These are phyloP conservation scores for Pyrrhoderma lamaoense DNA, from an alignment of 1,284 basidiomycete species.

Conservation along the genomic window DNA sequence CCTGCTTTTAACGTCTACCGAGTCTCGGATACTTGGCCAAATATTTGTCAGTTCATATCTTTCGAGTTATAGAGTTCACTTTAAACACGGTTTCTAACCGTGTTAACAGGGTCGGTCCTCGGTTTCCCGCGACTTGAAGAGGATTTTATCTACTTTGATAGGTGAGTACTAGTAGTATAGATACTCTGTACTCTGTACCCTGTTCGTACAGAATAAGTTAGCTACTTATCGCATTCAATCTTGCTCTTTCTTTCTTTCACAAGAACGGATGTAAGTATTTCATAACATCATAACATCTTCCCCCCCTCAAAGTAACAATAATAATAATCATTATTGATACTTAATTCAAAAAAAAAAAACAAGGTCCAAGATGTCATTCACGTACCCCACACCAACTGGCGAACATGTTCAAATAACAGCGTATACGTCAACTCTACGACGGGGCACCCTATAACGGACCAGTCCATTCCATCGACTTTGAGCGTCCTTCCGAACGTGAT, in stretches of 20 bases:
- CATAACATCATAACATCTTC: too few relatives aligned
- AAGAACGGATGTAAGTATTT: slow-evolving; percentile 41
- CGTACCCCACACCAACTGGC: slow-evolving; percentile 50
- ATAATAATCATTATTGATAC: too few relatives aligned
- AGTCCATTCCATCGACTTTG: slow-evolving; percentile 32
- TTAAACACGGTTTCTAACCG: neutral
- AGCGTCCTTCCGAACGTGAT: slow-evolving; percentile 35
- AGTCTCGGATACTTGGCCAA: slow-evolving; percentile 31
- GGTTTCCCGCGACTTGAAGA: slow-evolving; percentile 48
- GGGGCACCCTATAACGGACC: slow-evolving; percentile 27
- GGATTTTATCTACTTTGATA: slow-evolving; percentile 37
- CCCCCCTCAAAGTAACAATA: too few relatives aligned
- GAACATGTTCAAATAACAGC: slow-evolving; percentile 33
- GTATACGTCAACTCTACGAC: slow-evolving; percentile 40
- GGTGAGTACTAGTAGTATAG: too few relatives aligned
- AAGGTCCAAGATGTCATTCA: slow-evolving; percentile 57
- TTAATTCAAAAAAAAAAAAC: too few relatives aligned
- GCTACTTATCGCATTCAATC: slow-evolving; percentile 16
- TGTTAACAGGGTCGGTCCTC: slow-evolving; percentile 41
- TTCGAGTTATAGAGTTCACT: neutral
- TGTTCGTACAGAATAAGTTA: too few relatives aligned
- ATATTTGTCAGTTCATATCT: slow-evolving; percentile 24
- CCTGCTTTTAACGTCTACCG: slow-evolving; percentile 45
- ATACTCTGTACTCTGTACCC: too few relatives aligned
- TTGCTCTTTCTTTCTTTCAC: neutral